phyloP scores from a whole-genome alignment of 2,329 filamentous ascomycete species.

The Calonectria honghensis region DNA sequence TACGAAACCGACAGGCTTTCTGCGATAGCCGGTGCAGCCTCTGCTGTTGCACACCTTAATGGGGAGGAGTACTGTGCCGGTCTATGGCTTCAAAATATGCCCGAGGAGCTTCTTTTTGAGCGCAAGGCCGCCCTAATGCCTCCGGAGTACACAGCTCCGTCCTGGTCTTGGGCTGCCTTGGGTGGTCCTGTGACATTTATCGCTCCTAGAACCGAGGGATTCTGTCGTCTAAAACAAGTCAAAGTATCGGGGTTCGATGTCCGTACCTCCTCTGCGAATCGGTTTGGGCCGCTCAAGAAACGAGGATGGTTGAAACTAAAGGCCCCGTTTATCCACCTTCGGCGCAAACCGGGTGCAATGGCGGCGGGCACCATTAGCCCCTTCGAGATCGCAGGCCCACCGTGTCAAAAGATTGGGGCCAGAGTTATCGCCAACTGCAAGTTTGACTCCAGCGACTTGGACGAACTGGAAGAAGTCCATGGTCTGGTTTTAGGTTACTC shows the following conservation, averaged over 20 bases:
- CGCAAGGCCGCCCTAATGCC: constrained; percentile 1
- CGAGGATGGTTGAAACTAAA: constrained; percentile 28
- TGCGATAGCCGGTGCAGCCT: constrained; percentile 17
- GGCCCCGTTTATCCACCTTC: constrained; percentile 17
- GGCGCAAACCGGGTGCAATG: constrained; percentile 13
- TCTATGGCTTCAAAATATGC: constrained; percentile 23
- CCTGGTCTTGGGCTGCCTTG: constrained; percentile 27
- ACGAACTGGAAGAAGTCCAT: constrained; percentile 10
- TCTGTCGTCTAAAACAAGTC: constrained; percentile 21
- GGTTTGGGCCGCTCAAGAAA: constrained; percentile 29
- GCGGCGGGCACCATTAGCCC: not conserved
- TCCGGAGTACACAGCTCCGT: constrained; percentile 12
- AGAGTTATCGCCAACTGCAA: constrained; percentile 14
- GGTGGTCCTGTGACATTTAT: constrained; percentile 20
- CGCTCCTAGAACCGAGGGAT: constrained; percentile 13
- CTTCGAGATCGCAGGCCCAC: not conserved
- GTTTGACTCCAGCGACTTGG: constrained; percentile 4
- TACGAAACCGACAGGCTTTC: constrained; percentile 32
- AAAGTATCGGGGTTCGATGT: constrained; percentile 18
- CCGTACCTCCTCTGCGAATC: constrained; percentile 16
- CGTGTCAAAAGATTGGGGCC: not conserved
- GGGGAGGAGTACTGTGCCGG: constrained; percentile 30
- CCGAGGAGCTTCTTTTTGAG: constrained; percentile 19
- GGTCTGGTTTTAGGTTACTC: constrained; percentile 25
- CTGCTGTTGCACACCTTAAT: constrained; percentile 4